Evolutionary conservation across 1,284 basidiomycete genomes (phyloP).

Genomic region (Melampsora medusae): DNA sequence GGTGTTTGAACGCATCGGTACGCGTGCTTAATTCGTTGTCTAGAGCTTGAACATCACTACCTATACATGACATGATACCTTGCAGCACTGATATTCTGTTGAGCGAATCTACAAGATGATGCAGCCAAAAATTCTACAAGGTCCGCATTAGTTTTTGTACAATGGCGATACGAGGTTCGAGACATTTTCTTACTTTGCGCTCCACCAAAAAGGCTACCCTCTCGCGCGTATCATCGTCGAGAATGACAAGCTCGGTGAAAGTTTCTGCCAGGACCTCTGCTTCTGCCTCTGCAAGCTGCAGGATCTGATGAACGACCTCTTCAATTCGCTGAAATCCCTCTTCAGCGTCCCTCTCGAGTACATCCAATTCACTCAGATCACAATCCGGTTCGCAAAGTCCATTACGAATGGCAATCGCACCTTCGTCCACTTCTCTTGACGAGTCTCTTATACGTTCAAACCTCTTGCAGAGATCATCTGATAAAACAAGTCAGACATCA

Average conservation of each 20-base stretch:
- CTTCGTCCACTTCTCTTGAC: slow-evolving; percentile 28
- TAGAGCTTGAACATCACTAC: slow-evolving; percentile 63
- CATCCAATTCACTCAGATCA: slow-evolving; percentile 28
- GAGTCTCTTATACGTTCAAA: slow-evolving; percentile 22
- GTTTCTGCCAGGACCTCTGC: slow-evolving; percentile 6
- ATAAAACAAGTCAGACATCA: background rate
- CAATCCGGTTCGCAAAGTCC: slow-evolving; percentile 23
- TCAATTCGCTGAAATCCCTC: slow-evolving; percentile 40
- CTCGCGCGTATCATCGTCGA: slow-evolving; percentile 37
- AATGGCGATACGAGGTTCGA: background rate
- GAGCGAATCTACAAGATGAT: slow-evolving; percentile 48
- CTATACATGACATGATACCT: slow-evolving; percentile 64
- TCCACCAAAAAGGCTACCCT: slow-evolving; percentile 32
- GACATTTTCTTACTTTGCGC: slow-evolving; percentile 19
- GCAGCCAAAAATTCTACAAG: slow-evolving; percentile 34
- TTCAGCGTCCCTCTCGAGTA: slow-evolving; percentile 39
- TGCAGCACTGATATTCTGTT: slow-evolving; percentile 66
- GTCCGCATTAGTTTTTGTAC: background rate
- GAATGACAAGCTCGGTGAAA: slow-evolving; percentile 22
- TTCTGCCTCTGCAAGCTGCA: background rate
- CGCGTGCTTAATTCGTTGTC: slow-evolving; percentile 45
- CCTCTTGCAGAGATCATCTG: slow-evolving; percentile 26
- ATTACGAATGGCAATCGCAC: slow-evolving; percentile 9
- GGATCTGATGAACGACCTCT: slow-evolving; percentile 14
- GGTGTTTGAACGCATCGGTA: slow-evolving; percentile 77